phyloP scores from a whole-genome alignment of 257 asterid species.

The Hygrophila difformis region DNA sequence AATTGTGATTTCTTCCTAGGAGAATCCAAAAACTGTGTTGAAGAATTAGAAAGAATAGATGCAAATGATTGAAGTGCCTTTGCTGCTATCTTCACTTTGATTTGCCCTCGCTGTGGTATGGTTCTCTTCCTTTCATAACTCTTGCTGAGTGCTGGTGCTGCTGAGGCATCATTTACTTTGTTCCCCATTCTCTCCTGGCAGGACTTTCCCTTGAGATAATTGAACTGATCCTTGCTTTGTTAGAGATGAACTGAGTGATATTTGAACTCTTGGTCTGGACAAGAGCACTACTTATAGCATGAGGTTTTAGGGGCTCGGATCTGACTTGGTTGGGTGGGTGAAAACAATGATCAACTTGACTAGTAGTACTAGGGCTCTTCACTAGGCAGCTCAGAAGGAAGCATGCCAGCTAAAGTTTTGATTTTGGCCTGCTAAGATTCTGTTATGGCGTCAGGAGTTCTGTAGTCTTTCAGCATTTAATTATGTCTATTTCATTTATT shows the following conservation, averaged over 20 bases:
- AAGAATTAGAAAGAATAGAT: constrained; percentile 22
- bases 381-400: constrained; percentile 17
- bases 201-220: background rate
- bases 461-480: too few relatives aligned
- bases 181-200: constrained; percentile 29
- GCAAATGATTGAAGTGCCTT: constrained; percentile 40
- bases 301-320: background rate
- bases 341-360: constrained; percentile 16
- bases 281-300: constrained; percentile 2
- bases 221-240: background rate
- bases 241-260: background rate
- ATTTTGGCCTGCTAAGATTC: constrained; percentile 28
- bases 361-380: too few relatives aligned
- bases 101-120: constrained; percentile 54
- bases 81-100: constrained; percentile 52
- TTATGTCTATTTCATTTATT: too few relatives aligned
- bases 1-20: too few relatives aligned
- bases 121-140: constrained; percentile 17
- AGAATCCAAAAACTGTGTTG: too few relatives aligned
- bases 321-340: constrained; percentile 4
- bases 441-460: background rate
- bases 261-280: background rate
- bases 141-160: constrained; percentile 17
- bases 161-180: constrained; percentile 17
- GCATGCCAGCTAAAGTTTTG: constrained; percentile 45